A percentile compares a stretch with the other conserved stretches of the same genome.
These are phyloP conservation scores for Candolleomyces efflorescens DNA, from an alignment of 768 basidiomycete genomes.

Conservation along the genomic window DNA sequence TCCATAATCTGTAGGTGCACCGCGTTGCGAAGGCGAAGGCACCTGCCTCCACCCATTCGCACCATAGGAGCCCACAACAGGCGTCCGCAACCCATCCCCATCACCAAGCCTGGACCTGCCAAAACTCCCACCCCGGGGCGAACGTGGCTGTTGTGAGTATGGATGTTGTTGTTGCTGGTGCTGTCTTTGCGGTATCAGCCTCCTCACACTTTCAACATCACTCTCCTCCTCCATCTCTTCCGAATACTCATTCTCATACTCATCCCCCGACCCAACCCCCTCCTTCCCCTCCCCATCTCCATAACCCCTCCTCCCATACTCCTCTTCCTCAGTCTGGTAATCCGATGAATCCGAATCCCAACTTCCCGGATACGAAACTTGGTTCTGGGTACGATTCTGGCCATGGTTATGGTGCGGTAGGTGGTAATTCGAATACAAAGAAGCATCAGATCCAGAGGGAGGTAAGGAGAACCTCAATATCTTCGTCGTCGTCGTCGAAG, in stretches of 20 bases:
- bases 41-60: neutral
- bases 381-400: too few species aligned
- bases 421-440: slow-evolving; percentile 17
- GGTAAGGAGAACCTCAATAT: slow-evolving; percentile 24
- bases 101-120: neutral
- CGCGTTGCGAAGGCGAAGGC: neutral
- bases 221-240: slow-evolving; percentile 5
- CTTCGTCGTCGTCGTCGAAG: too few species aligned
- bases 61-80: neutral
- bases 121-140: neutral
- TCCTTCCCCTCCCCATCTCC: slow-evolving; percentile 13
- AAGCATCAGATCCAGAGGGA: slow-evolving; percentile 21
- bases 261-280: neutral
- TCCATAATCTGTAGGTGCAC: too few species aligned
- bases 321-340: too few species aligned
- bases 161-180: neutral
- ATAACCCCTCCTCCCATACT: too few species aligned
- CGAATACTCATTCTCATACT: too few species aligned
- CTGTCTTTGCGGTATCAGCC: neutral
- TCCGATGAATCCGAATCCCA: slow-evolving; percentile 5
- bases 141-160: slow-evolving; percentile 19
- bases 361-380: slow-evolving; percentile 4
- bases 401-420: too few species aligned
- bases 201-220: neutral
- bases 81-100: neutral